Base-by-base conservation (phyloP, 148 eudicot genomes). In the Pharnaceum exiguum region DNA sequence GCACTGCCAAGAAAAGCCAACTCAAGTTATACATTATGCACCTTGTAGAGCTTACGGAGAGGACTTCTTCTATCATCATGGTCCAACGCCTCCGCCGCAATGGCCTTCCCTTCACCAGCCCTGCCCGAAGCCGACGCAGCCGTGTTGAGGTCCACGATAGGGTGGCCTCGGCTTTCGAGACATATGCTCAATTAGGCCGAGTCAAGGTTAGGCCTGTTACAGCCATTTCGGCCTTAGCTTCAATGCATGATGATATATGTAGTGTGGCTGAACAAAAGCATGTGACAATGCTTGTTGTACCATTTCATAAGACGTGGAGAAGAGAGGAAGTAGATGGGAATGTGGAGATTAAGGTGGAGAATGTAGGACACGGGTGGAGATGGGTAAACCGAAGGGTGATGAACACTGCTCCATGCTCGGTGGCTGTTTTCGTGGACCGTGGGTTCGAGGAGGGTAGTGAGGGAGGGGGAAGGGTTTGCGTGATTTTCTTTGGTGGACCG, bases 241-340 rank as follows among this genome's bases (percentile, higher is more conserved):
- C 62, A 4, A 79, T 87, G 91, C 88, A 87, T 25, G 74, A 75
- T 49, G 96, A 87, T 39, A 75, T 87, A 0, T 82, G 88, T 15
- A 72, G 51, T 0, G 79, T 74, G 44, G 91, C 91, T 0, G 77
- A 75, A 50, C 59, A 59, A 30, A 84, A 82, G 68, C 60, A 35
- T 64, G 82, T 67, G 4, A 72, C 82, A 2, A 66, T 87, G 68
- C 66, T 87, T 8, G 51, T 87, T 6, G 60, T 87, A 9, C 96
- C 91, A 1, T 87, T 82, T 42, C 88, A 87, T 39, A 87, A 76
- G 69, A 72, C 65, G 51, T 82, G 75, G 79, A 77, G 90, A 61
- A 57, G 24, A 17, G 54, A 55, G 2, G 62, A 72, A 5, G 54
- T 42, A 8, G 22, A 19, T 7, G 69, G 51, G 1, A 35, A 35